Percentiles rank a stretch among this genome's conserved stretches.
phyloP scores from a whole-genome alignment of 176 grass and related monocot species.

The Ananas comosus region DNA sequence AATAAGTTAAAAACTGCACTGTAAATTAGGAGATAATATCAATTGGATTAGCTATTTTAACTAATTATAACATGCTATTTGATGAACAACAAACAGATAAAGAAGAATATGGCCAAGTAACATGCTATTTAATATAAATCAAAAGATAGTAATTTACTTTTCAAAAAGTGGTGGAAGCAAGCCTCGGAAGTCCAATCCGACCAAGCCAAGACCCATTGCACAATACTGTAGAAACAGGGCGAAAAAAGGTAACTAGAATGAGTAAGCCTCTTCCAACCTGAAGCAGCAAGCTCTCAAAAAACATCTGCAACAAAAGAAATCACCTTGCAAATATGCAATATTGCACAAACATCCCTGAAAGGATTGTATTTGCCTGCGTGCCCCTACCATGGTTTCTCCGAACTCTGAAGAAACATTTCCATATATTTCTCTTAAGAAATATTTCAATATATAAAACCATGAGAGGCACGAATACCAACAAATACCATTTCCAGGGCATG shows the following conservation, averaged over 20 bases:
- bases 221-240: constrained; percentile 58
- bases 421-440: no score
- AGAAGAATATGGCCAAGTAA: neutral
- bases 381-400: neutral
- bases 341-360: no score
- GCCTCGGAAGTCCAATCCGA: constrained; percentile 90
- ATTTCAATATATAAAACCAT: no score
- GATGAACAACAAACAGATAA: neutral
- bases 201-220: constrained; percentile 94
- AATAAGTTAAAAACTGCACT: constrained; percentile 88
- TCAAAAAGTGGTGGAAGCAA: constrained; percentile 95
- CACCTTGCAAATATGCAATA: constrained; percentile 1
- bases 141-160: constrained; percentile 42
- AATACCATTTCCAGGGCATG: no score
- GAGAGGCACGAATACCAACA: no score
- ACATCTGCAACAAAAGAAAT: constrained; percentile 6
- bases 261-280: neutral
- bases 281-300: neutral
- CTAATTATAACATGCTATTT: neutral
- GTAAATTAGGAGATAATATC: constrained; percentile 26
- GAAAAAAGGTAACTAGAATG: neutral
- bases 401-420: no score
- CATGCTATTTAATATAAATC: neutral
- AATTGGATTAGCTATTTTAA: constrained; percentile 6
- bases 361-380: no score